Percentiles rank a stretch among this genome's conserved stretches.
These are phyloP conservation scores for Litsea cubeba DNA, from an alignment of 164 flowering plant species.

Conservation along the genomic window DNA sequence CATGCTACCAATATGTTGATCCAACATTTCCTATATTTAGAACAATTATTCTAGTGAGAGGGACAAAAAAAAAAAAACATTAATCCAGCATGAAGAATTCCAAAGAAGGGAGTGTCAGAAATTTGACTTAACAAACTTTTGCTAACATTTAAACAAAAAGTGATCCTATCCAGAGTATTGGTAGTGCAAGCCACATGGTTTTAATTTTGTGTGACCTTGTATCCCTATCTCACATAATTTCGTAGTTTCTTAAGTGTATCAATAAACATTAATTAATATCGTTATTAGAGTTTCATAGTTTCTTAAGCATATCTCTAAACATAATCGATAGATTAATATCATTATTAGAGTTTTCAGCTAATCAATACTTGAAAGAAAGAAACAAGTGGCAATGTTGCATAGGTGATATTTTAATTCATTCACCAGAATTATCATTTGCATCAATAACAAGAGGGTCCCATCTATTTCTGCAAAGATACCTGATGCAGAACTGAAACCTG, in stretches of 20 bases:
- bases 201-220: background rate
- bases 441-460: background rate
- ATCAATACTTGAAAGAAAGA: background rate
- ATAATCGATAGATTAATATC: background rate
- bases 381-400: background rate
- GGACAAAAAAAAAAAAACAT: no score
- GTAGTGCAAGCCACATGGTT: background rate
- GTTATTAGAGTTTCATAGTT: background rate
- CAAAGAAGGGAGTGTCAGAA: background rate
- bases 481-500: background rate
- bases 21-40: background rate
- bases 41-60: no score
- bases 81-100: background rate
- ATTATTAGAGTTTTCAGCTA: background rate
- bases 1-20: background rate
- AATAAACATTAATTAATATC: no score
- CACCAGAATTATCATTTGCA: background rate
- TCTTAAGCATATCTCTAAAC: background rate
- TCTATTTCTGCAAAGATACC: no score
- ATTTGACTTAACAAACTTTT: background rate
- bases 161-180: background rate
- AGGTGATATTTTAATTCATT: background rate
- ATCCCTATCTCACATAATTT: background rate
- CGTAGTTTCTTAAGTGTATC: background rate
- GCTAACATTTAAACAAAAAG: background rate